These are phyloP conservation scores for Quercus cerris DNA, from an alignment of 306 rosid species.

Conservation along the genomic window DNA sequence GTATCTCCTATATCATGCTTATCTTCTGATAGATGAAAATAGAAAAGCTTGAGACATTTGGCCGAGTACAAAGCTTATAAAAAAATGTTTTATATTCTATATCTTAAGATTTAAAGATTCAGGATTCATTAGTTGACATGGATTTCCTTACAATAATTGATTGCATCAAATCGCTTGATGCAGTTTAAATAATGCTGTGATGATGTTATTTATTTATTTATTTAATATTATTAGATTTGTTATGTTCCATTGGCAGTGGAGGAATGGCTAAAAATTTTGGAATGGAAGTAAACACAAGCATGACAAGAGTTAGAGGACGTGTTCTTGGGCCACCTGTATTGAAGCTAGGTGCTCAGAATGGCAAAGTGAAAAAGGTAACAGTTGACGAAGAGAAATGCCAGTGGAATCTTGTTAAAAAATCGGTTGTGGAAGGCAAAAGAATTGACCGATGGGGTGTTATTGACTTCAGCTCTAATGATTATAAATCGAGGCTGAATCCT, in stretches of 20 bases:
- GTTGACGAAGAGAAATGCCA: constrained; percentile 60
- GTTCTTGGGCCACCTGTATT: constrained; percentile 66
- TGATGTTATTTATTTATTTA: background rate
- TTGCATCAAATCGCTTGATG: no score
- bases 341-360: constrained; percentile 51
- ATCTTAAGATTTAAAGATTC: no score
- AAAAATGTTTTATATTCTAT: no score
- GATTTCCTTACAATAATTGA: no score
- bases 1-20: background rate
- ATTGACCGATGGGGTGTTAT: constrained; percentile 58
- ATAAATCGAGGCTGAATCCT: constrained; percentile 11
- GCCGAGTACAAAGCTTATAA: no score
- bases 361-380: constrained; percentile 27
- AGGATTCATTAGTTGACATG: no score
- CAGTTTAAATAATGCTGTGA: no score
- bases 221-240: background rate
- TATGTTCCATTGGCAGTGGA: constrained; percentile 44
- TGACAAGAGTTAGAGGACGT: constrained; percentile 59
- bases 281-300: constrained; percentile 44
- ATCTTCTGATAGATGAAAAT: background rate
- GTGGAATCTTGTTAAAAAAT: constrained; percentile 63
- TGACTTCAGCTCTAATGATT: constrained; percentile 38
- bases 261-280: constrained; percentile 51
- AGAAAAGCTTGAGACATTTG: background rate
- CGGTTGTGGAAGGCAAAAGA: constrained; percentile 56